Evolutionary conservation across 2,329 filamentous ascomycete species (phyloP).

Genomic region (Pseudopyrenochaeta lycopersici): DNA sequence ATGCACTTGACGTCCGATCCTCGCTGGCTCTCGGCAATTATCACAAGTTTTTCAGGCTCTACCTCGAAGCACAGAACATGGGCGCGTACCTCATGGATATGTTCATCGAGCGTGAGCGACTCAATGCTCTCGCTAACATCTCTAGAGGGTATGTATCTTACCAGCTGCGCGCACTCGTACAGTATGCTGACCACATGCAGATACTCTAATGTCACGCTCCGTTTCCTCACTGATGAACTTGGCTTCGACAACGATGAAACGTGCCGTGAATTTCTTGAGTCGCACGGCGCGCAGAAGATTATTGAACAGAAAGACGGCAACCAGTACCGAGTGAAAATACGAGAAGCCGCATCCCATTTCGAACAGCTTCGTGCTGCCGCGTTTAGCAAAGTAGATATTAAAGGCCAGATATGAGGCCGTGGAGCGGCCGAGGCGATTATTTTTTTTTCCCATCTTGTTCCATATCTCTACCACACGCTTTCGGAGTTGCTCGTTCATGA

Average conservation of each 20-base stretch:
- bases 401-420: slow-evolving; percentile 87
- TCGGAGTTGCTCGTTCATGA: slow-evolving; percentile 19
- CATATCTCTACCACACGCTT: slow-evolving; percentile 6
- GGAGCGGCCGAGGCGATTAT: slow-evolving; percentile 1
- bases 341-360: slow-evolving; percentile 71
- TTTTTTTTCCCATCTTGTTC: slow-evolving; percentile 12
- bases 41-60: slow-evolving; percentile 96
- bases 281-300: slow-evolving; percentile 77
- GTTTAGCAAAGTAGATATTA: slow-evolving; percentile 92
- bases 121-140: slow-evolving; percentile 88
- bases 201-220: slow-evolving; percentile 89
- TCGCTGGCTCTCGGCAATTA: slow-evolving; percentile 94
- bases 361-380: slow-evolving; percentile 76
- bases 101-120: slow-evolving; percentile 93
- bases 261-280: slow-evolving; percentile 88
- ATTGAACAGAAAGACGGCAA: slow-evolving; percentile 76
- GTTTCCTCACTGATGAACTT: slow-evolving; percentile 94
- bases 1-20: slow-evolving; percentile 90
- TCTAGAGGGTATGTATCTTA: slow-evolving; percentile 83
- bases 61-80: slow-evolving; percentile 94
- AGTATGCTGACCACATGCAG: slow-evolving; percentile 66
- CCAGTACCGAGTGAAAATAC: slow-evolving; percentile 61
- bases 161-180: too few relatives aligned
- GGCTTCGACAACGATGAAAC: slow-evolving; percentile 93
- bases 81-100: slow-evolving; percentile 99